Evolutionary conservation across 2,329 filamentous ascomycete species (phyloP).

Genomic region (Fusarium sp.): DNA sequence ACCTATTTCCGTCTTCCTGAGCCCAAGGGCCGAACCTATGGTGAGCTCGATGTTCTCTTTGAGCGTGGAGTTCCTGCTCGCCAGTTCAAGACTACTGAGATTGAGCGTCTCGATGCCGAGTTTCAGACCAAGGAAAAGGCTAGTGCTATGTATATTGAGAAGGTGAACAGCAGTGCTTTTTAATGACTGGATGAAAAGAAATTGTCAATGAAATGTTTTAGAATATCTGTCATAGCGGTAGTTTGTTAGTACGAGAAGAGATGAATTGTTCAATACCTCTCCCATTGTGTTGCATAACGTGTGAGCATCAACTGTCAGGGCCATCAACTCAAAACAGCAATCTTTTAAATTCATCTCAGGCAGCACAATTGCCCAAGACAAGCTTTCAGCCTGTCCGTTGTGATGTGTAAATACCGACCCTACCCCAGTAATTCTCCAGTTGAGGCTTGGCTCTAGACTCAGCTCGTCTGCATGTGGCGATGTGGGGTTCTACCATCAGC

Average conservation of each 20-base stretch:
- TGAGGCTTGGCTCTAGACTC: neutral
- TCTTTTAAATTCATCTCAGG: no score
- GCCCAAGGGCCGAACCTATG: conserved; percentile 62
- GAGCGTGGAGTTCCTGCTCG: conserved; percentile 54
- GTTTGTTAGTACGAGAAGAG: neutral
- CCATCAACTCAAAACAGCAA: accelerated
- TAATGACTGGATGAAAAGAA: neutral
- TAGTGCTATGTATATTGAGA: conserved; percentile 14
- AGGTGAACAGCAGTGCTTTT: neutral
- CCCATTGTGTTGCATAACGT: no score
- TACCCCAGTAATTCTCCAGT: neutral
- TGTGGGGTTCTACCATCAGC: neutral
- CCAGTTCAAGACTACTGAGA: conserved; percentile 49
- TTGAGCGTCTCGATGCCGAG: conserved; percentile 42
- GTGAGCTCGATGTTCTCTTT: conserved; percentile 66
- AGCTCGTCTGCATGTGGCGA: neutral
- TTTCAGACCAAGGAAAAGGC: conserved; percentile 36
- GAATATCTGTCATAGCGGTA: neutral
- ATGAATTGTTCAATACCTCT: neutral
- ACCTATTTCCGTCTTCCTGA: conserved; percentile 64
- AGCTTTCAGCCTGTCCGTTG: neutral
- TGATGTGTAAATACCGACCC: no score
- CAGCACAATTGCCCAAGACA: no score
- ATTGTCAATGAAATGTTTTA: neutral
- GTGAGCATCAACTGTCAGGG: no score